Evolutionary conservation across 345 rosid species (phyloP), one percentile per base, ranked within the genome.

Genomic region (Kandelia obovata): DNA sequence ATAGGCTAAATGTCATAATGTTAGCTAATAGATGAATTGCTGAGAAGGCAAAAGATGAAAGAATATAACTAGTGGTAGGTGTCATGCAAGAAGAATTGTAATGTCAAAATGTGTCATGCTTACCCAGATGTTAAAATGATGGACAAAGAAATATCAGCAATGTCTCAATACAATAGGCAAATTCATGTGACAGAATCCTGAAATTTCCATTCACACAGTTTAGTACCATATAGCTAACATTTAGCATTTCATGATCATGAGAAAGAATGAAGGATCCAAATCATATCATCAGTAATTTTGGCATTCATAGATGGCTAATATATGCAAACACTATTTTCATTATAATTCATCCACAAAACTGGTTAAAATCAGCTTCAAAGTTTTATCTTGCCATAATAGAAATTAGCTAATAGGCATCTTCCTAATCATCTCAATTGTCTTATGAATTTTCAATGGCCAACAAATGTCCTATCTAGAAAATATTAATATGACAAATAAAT

Each of bases 181-280:
- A 85, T 94, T 89, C 87, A 91, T 69, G 85, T 97, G 91, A 97
- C 98, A 94, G 69, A 94, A 80, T 74, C 95, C 87, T 53, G 91
- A 79, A 74, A 87, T 84, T 70, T 81, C 79, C 43, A 82, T 85
- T 82, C 91, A 89, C 64, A 77, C 75, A 53, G 9, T 11, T 21
- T n/a, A 53, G 23, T 53, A 25, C 57, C 57, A 1, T 19, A 25
- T 25, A 53, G 25, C 57, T 53, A 53, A n/a, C 32, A 34, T 34
- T 34, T 34, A 34, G 7, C 37, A 34, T 34, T 34, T 6, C 37
- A 34, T 8, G 6, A 8, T 34, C 37, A 34, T 3, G 37, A 6
- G 37, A 34, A 34, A 34, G 37, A 34, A 34, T 34, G 6, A 34
- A 34, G 37, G 37, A 34, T 34, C 37, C 37, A 34, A 34, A 2